Evolutionary conservation across 2,329 filamentous ascomycete species (phyloP).

Genomic region (Dothistroma pini): DNA sequence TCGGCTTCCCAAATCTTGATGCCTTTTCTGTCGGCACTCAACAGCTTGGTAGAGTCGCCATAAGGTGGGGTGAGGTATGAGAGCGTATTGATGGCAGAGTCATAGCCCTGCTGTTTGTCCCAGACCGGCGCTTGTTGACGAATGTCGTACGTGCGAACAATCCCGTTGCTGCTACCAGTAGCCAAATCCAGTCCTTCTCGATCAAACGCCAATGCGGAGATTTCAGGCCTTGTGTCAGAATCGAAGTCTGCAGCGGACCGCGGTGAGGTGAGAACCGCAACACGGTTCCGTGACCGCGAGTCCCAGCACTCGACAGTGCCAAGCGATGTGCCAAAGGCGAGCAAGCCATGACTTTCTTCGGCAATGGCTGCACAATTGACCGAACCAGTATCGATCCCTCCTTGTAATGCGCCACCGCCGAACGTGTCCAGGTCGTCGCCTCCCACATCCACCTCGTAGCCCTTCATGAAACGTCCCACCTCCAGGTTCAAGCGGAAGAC

Average conservation of each 20-base stretch:
- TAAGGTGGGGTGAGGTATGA: conserved; percentile 59
- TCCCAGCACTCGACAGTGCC: conserved; percentile 99
- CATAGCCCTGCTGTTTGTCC: conserved; percentile 94
- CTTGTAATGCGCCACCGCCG: conserved; percentile 74
- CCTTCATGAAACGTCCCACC: conserved; percentile 87
- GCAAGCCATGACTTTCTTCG: conserved; percentile 81
- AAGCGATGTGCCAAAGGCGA: conserved; percentile 88
- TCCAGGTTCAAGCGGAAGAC: conserved; percentile 92
- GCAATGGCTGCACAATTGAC: conserved; percentile 87
- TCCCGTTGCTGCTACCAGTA: conserved; percentile 80
- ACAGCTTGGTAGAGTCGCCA: conserved; percentile 18
- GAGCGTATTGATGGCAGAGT: conserved; percentile 84
- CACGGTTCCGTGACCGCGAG: conserved; percentile 73
- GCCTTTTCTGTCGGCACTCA: conserved; percentile 84
- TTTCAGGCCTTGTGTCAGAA: conserved; percentile 51
- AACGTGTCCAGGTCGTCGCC: conserved; percentile 66
- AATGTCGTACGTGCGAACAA: conserved; percentile 88
- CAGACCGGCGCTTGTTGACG: conserved; percentile 81
- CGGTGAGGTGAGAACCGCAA: conserved; percentile 67
- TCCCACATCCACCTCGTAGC: conserved; percentile 86
- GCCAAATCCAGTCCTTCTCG: conserved; percentile 79
- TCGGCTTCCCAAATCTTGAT: conserved; percentile 94
- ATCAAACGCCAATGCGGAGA: conserved; percentile 85
- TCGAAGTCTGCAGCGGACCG: conserved; percentile 17
- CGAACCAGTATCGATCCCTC: conserved; percentile 76